These are phyloP conservation scores for Sclerotiophoma versabilis DNA, from an alignment of 2,329 filamentous ascomycete species.

Conservation along the genomic window DNA sequence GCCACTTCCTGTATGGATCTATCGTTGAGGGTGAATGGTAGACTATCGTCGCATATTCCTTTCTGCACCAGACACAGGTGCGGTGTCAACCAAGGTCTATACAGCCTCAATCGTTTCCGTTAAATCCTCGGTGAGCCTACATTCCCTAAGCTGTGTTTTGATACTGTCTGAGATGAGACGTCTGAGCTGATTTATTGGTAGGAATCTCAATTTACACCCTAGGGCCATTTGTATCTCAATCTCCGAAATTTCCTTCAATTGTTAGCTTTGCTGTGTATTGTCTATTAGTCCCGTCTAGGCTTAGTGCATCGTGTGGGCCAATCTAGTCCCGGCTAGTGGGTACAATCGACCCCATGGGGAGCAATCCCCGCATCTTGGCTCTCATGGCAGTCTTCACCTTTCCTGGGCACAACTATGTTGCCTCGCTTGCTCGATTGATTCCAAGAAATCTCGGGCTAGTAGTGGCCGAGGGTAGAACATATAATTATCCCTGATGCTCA, in stretches of 20 bases:
- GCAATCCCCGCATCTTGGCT: constrained; percentile 25
- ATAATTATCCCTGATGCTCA: constrained; percentile 15
- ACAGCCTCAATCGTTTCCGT: too few relatives aligned
- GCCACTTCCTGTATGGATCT: too few relatives aligned
- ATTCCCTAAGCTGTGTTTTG: too few relatives aligned
- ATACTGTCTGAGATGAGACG: background rate
- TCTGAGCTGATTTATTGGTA: background rate
- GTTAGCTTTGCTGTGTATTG: background rate
- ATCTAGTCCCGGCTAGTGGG: background rate
- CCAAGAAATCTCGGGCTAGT: constrained; percentile 20
- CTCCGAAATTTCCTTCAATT: background rate
- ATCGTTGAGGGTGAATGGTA: too few relatives aligned
- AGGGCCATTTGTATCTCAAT: background rate
- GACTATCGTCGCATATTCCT: too few relatives aligned
- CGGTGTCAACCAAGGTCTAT: too few relatives aligned
- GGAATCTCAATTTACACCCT: background rate
- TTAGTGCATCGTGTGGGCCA: background rate
- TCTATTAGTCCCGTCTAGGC: background rate
- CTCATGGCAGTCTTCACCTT: constrained; percentile 10
- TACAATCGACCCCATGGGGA: constrained; percentile 17
- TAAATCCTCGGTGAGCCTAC: too few relatives aligned
- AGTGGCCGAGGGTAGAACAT: constrained; percentile 14
- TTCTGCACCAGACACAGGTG: too few relatives aligned
- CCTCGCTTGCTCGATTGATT: constrained; percentile 3
- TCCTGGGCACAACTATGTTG: constrained; percentile 15